Conservation (phyloP, 108 stramenopile genomes). For the Skeletonema tropicum region DNA sequence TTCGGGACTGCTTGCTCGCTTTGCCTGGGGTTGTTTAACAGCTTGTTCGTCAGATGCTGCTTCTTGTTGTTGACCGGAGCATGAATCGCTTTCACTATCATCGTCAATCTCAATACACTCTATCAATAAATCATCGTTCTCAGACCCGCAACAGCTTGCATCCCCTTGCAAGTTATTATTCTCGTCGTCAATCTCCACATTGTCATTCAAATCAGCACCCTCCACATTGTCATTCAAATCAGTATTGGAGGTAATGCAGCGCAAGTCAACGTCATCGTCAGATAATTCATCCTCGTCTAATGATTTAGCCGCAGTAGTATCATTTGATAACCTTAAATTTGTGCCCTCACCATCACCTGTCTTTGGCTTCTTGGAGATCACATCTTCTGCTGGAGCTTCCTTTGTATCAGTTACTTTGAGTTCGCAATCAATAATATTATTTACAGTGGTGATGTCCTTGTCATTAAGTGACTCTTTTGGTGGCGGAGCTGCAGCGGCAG, state of each 20-base stretch:
- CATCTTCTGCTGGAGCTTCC: neutral
- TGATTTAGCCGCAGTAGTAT: neutral
- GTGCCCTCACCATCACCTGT: neutral
- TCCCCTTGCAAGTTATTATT: neutral
- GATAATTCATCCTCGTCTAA: neutral
- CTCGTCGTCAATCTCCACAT: neutral
- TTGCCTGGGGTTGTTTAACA: neutral
- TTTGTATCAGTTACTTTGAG: neutral
- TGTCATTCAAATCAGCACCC: neutral
- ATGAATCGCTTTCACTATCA: neutral
- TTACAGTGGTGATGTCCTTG: neutral
- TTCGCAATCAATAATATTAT: neutral
- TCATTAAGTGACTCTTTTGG: no score
- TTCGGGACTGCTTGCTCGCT: neutral
- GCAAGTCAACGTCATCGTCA: neutral
- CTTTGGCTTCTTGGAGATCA: conserved; percentile 4
- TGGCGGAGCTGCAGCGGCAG: neutral
- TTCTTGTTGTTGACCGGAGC: neutral
- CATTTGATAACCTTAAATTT: neutral
- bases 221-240: neutral
- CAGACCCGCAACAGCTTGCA: conserved; percentile 1
- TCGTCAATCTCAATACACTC: conserved; percentile 1
- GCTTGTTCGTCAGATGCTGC: neutral
- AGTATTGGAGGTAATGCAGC: neutral
- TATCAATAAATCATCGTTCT: neutral